phyloP scores from a whole-genome alignment of 306 rosid species.

The Heteromeles arbutifolia region DNA sequence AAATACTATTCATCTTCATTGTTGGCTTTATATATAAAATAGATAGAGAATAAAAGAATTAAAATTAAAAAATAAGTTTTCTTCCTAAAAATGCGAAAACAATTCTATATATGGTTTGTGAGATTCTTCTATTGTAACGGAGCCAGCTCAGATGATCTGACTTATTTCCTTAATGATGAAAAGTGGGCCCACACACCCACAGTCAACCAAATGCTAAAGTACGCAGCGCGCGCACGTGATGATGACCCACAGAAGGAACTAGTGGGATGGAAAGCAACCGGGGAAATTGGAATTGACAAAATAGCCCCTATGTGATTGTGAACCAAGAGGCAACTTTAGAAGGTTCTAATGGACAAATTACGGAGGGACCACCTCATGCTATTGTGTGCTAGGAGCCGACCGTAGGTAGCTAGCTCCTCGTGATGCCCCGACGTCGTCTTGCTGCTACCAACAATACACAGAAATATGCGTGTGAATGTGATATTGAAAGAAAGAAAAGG shows the following conservation, averaged over 20 bases:
- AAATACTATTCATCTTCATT: too few species aligned
- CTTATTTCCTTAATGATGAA: background rate
- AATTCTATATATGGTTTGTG: background rate
- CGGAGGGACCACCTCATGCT: background rate
- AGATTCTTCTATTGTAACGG: too few species aligned
- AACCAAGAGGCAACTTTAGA: background rate
- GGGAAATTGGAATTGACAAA: background rate
- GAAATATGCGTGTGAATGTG: too few species aligned
- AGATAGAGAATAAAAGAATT: too few species aligned
- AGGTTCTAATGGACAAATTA: background rate
- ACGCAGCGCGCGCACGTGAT: background rate
- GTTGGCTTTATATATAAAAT: too few species aligned
- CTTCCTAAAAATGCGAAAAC: background rate
- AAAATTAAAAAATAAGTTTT: too few species aligned
- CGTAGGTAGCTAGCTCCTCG: background rate
- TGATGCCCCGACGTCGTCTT: background rate
- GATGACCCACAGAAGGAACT: background rate
- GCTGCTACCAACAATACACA: background rate
- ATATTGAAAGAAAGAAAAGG: background rate
- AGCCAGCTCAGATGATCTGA: constrained; percentile 3
- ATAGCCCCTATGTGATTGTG: background rate
- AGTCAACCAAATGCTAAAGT: background rate
- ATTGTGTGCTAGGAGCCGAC: background rate
- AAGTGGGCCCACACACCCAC: background rate
- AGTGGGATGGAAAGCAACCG: background rate